Evolutionary conservation across 1,284 basidiomycete species (phyloP), one percentile per base, ranked within the genome.

Genomic region (Schizophyllum amplum): DNA sequence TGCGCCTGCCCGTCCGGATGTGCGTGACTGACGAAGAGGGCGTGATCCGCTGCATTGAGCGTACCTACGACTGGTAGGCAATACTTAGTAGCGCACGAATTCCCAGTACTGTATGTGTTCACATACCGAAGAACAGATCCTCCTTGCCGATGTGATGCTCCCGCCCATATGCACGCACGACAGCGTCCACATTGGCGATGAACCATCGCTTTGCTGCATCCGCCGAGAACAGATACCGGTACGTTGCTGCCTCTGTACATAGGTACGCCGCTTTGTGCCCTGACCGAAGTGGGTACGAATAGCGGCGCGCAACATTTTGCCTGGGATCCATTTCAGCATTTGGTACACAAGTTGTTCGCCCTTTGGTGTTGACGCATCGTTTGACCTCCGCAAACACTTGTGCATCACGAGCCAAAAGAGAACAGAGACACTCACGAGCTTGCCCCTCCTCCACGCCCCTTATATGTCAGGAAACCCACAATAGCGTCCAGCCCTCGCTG

Each of bases 121-220:
- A 69, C 78, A 60, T 60, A 85, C 86, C 77, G 1, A 88, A 66
- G 57, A 76, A 79, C 17, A 90, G 65, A 64, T 90, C 86, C 63
- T 89, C 85, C 60, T 75, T 80, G 54, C 73, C 74, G 52, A 89
- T 75, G 17, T 70, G 71, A 64, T 85, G 79, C 27, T 72, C 65
- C 1, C 65, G 61, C 0, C 76, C 79, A 65, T 77, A 87, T n/a
- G 76, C 62, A n/a, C 74, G 65, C 62, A 87, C 56, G 58, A 90
- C 81, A 21, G 71, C 66, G 54, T 84, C 77, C 22, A 80, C 76
- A 62, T 87, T 83, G 2, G 75, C 75, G 58, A 76, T 76, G 64
- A 90, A 84, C 83, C 87, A 90, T 58, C 70, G 75, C 63, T 78
- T 81, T 0, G 84, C 79, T 17, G 78, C 76, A 25, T 76, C 72